phyloP scores from a whole-genome alignment of 2,329 filamentous ascomycete species.

The Tolypocladium cylindrosporum region DNA sequence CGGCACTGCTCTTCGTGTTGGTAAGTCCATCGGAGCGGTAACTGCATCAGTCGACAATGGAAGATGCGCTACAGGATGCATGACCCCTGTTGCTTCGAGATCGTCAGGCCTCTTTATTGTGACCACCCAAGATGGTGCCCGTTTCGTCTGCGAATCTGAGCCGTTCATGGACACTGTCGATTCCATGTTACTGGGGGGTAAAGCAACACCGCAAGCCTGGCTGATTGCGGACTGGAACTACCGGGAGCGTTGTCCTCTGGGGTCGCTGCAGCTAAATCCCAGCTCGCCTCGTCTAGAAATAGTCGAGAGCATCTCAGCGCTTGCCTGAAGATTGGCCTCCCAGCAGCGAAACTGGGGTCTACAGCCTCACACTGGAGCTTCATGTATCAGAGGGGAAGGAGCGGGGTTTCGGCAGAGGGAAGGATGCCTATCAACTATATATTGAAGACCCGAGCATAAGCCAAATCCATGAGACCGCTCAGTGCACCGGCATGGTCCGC shows the following conservation, averaged over 20 bases:
- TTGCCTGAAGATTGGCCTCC: neutral
- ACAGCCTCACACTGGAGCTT: neutral
- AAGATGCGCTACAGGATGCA: neutral
- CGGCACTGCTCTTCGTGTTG: too few relatives aligned
- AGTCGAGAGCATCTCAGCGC: neutral
- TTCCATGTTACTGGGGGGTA: neutral
- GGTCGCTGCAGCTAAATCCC: neutral
- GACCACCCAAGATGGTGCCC: neutral
- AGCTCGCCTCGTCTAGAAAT: neutral
- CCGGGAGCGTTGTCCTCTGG: neutral
- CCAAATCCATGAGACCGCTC: neutral
- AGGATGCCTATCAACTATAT: neutral
- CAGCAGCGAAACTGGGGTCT: neutral
- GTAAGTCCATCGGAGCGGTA: too few relatives aligned
- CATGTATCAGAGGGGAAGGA: neutral
- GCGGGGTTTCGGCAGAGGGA: neutral
- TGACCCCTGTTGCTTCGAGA: neutral
- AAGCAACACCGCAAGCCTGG: neutral
- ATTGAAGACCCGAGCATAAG: neutral
- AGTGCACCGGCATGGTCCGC: neutral
- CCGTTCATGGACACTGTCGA: neutral
- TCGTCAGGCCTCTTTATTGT: neutral
- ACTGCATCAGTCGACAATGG: neutral
- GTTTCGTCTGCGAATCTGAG: neutral
- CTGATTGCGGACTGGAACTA: neutral